Percentiles rank a stretch among this genome's conserved stretches.
Evolutionary conservation across 176 grass and related monocot genomes (phyloP).

Genomic region (Eragrostis curvula): DNA sequence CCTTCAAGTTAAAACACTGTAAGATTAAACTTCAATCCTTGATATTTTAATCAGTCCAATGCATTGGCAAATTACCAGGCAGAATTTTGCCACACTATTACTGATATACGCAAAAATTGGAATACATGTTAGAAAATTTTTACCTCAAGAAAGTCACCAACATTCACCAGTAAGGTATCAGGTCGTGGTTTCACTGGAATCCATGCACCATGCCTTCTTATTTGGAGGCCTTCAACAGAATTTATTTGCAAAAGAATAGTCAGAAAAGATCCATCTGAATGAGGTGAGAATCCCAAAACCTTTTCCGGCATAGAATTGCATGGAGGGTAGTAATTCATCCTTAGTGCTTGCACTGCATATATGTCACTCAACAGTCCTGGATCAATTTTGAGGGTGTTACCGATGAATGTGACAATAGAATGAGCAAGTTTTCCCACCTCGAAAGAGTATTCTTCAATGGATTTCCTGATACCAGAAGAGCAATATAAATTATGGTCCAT

Average conservation of each 20-base stretch:
- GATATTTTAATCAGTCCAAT: no score
- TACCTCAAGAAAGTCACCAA: conserved; percentile 62
- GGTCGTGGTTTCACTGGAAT: conserved; percentile 34
- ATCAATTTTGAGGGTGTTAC: conserved; percentile 39
- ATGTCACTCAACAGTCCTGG: conserved; percentile 31
- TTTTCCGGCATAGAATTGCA: conserved; percentile 49
- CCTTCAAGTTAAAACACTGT: no score
- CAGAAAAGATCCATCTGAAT: conserved; percentile 52
- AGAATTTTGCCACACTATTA: no score
- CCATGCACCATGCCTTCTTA: conserved; percentile 44
- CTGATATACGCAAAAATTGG: no score
- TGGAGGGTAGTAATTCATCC: conserved; percentile 72
- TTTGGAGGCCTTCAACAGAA: conserved; percentile 52
- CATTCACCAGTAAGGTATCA: conserved; percentile 50
- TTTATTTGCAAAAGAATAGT: conserved; percentile 53
- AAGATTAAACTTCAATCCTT: no score
- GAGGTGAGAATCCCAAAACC: conserved; percentile 51
- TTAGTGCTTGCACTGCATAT: conserved; percentile 35
- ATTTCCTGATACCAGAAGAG: conserved; percentile 32
- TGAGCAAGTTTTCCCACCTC: conserved; percentile 41
- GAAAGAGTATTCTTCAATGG: conserved; percentile 51
- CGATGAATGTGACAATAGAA: conserved; percentile 35
- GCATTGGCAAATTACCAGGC: no score
- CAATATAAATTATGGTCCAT: not conserved
- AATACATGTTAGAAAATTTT: not conserved